Conservation (phyloP, 1,139 yeast genomes). For the Pichia inconspicua region DNA sequence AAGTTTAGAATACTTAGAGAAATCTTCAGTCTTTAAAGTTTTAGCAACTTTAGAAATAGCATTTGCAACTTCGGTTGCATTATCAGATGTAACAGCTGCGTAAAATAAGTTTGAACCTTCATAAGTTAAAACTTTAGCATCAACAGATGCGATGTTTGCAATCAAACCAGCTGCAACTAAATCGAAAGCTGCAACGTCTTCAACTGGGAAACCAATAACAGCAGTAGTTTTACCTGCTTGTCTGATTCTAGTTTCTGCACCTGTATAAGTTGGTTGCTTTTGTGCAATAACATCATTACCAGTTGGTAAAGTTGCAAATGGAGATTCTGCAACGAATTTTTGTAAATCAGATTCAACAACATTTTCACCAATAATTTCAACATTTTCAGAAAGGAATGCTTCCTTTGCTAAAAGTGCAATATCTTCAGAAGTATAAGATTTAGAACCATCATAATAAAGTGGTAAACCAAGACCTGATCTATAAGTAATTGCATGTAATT, state of each 20-base stretch:
- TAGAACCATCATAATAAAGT: slow-evolving; percentile 57
- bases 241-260: slow-evolving; percentile 72
- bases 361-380: slow-evolving; percentile 67
- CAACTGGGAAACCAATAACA: slow-evolving; percentile 72
- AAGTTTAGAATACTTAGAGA: slow-evolving; percentile 20
- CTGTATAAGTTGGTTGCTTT: slow-evolving; percentile 42
- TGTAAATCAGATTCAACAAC: slow-evolving; percentile 65
- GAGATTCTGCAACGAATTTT: slow-evolving; percentile 58
- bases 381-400: slow-evolving; percentile 63
- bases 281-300: slow-evolving; percentile 32
- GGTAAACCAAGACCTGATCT: slow-evolving; percentile 87
- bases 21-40: slow-evolving; percentile 31
- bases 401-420: slow-evolving; percentile 59
- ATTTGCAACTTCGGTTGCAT: slow-evolving; percentile 46
- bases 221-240: slow-evolving; percentile 62
- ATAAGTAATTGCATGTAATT: slow-evolving; percentile 75
- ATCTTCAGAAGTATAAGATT: slow-evolving; percentile 48
- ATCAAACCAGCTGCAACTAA: slow-evolving; percentile 70
- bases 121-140: slow-evolving; percentile 56
- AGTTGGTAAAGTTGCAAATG: slow-evolving; percentile 62
- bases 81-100: slow-evolving; percentile 54
- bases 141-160: slow-evolving; percentile 40
- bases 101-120: slow-evolving; percentile 79
- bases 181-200: slow-evolving; percentile 62
- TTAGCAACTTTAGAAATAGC: slow-evolving; percentile 54